Evolutionary conservation across 345 rosid species (phyloP), one percentile per base, ranked within the genome.

Genomic region (Populus pruinosa): DNA sequence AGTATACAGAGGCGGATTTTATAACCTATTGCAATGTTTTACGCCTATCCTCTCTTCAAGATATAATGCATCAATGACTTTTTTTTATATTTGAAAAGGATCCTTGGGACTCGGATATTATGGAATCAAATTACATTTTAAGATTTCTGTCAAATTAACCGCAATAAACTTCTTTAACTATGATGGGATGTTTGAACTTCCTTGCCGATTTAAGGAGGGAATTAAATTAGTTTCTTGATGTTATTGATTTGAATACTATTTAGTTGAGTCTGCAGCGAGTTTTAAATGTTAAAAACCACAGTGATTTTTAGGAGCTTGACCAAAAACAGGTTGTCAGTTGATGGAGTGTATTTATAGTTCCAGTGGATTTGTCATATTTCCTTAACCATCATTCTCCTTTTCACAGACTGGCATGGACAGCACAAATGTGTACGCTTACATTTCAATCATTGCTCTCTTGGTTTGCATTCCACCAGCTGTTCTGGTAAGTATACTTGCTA

Each of bases 381-480:
- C 43, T 20, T 68, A 33, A 74, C 63, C 18, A 13, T 18, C 31
- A 9, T 72, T 73, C 36, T 41, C 1, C 4, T 63, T 50, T 81
- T 35, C 82, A 86, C 91, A 93, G 98, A 95, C 99, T 75, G 98
- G 89, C 76, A 95, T 95, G 98, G 99, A 95, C 90, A 95, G 98
- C 81, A 95, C 98, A 38, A 93, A 95, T 79, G 21, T 93, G 33
- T 95, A 93, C 70, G 98, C 99, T 71, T 95, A 95, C 87, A 95
- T 95, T 80, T 93, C 99, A 75, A 93, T 95, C 79, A 93, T 91
- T 8, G 98, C 98, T 68, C 98, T 95, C 78, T 4, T 91, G 41
- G 91, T 91, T 77, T 93, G 99, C 83, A 79, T 95, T 79, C 99
- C 99, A 73, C 99, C 98, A 3, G 97, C 98, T 81, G 64, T 93